A percentile compares a stretch with the other conserved stretches of the same genome.
Conservation (phyloP, 805 yeast genomes). For the Zygoascus ofunaensis region DNA sequence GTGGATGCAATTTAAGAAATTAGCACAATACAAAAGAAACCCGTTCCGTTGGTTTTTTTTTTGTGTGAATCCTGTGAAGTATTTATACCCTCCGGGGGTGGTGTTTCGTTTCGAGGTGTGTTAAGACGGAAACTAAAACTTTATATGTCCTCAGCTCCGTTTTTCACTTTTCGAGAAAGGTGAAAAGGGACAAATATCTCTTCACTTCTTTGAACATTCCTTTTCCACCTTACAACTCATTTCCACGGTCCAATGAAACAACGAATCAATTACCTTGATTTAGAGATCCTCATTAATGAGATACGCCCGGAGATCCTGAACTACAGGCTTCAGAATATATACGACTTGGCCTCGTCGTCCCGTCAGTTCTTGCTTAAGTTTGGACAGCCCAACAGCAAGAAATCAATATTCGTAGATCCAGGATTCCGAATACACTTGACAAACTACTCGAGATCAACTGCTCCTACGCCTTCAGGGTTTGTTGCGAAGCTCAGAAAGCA, state of each 20-base stretch:
- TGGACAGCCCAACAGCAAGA: slow-evolving; percentile 73
- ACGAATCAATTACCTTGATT: slow-evolving; percentile 76
- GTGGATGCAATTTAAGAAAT: no score
- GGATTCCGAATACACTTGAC: slow-evolving; percentile 78
- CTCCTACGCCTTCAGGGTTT: slow-evolving; percentile 76
- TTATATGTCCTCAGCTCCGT: no score
- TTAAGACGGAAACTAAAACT: no score
- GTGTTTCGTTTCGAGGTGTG: no score
- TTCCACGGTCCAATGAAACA: slow-evolving; percentile 40
- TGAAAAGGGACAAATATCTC: no score
- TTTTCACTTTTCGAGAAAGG: no score
- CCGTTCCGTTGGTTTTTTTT: no score
- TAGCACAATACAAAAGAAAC: no score
- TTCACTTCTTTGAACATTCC: no score
- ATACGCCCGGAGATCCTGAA: slow-evolving; percentile 47
- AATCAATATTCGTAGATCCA: slow-evolving; percentile 67
- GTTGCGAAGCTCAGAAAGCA: slow-evolving; percentile 81
- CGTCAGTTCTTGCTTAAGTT: slow-evolving; percentile 75
- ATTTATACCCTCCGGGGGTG: no score
- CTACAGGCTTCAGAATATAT: slow-evolving; percentile 73
- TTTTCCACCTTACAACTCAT: no score
- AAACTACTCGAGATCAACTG: slow-evolving; percentile 69
- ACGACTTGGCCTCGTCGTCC: slow-evolving; percentile 62
- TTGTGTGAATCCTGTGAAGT: no score
- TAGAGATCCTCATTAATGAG: slow-evolving; percentile 62